phyloP scores from a whole-genome alignment of 441 rosid species.

The Aleurites moluccanus region DNA sequence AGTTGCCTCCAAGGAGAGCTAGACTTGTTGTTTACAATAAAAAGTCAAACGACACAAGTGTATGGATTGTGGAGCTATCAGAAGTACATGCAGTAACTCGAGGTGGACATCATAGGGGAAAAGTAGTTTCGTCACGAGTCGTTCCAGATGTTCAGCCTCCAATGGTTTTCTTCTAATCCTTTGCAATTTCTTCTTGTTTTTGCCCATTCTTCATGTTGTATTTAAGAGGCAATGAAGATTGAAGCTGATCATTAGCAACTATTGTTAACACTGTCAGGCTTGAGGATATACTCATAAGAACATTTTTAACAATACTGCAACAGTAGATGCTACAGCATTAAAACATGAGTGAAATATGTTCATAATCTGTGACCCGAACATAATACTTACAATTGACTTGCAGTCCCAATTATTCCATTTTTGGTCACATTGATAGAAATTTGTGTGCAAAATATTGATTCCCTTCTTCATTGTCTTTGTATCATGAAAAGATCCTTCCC shows the following conservation, averaged over 20 bases:
- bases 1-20: slow-evolving; percentile 81
- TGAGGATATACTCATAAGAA: not conserved
- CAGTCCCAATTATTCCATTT: not conserved
- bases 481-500: not conserved
- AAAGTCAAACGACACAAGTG: slow-evolving; percentile 75
- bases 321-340: not conserved
- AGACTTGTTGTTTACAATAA: slow-evolving; percentile 74
- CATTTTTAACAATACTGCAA: not conserved
- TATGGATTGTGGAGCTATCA: slow-evolving; percentile 76
- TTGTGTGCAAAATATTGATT: not conserved
- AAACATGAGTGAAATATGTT: not conserved
- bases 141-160: slow-evolving; percentile 88
- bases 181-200: not conserved
- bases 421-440: not conserved
- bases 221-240: not conserved
- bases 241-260: not conserved
- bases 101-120: slow-evolving; percentile 92
- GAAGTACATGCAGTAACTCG: slow-evolving; percentile 86
- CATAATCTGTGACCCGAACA: not conserved
- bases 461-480: not conserved
- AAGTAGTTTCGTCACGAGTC: slow-evolving; percentile 65
- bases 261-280: not conserved
- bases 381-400: not conserved
- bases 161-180: slow-evolving; percentile 49
- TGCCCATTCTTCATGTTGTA: not conserved